Conservation (phyloP, 2,329 filamentous ascomycete species). For the Pleomassaria siparia region DNA sequence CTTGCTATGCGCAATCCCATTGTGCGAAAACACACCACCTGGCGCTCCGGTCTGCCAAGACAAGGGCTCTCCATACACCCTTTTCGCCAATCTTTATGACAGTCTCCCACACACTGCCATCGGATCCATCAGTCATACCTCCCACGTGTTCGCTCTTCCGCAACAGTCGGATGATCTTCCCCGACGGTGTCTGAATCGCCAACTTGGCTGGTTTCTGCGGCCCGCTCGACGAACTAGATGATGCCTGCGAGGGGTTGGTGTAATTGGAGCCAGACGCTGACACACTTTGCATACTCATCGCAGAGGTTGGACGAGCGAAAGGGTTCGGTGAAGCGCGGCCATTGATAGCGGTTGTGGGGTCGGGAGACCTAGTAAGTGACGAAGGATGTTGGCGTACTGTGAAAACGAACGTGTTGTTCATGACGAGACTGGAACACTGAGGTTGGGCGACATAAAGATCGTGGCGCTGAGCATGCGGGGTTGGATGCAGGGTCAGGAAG, state of each 20-base stretch:
- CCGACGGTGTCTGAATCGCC: constrained; percentile 89
- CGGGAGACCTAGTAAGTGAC: constrained; percentile 45
- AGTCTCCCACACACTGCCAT: constrained; percentile 82
- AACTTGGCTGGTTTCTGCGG: constrained; percentile 85
- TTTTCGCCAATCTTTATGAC: constrained; percentile 87
- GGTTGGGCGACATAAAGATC: constrained; percentile 97
- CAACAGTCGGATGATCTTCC: constrained; percentile 89
- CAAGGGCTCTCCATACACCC: constrained; percentile 78
- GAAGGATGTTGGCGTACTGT: constrained; percentile 90
- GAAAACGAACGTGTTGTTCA: constrained; percentile 98
- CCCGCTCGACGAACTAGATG: constrained; percentile 56
- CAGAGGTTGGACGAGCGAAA: constrained; percentile 57
- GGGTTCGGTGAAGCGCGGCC: constrained; percentile 56
- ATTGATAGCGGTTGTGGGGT: constrained; percentile 38
- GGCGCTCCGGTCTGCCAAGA: constrained; percentile 79
- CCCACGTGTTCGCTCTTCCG: constrained; percentile 71
- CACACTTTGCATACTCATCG: constrained; percentile 58
- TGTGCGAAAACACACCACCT: constrained; percentile 92
- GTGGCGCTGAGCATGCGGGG: constrained; percentile 94
- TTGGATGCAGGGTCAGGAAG: constrained; percentile 90
- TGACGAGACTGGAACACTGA: constrained; percentile 81
- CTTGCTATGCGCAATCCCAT: constrained; percentile 56
- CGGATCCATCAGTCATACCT: constrained; percentile 65
- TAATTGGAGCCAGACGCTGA: constrained; percentile 55
- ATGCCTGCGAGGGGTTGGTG: constrained; percentile 59